Percentiles rank a stretch among this genome's conserved stretches.
Evolutionary conservation across 768 basidiomycete species (phyloP).

Genomic region (Termitomyces sp.): DNA sequence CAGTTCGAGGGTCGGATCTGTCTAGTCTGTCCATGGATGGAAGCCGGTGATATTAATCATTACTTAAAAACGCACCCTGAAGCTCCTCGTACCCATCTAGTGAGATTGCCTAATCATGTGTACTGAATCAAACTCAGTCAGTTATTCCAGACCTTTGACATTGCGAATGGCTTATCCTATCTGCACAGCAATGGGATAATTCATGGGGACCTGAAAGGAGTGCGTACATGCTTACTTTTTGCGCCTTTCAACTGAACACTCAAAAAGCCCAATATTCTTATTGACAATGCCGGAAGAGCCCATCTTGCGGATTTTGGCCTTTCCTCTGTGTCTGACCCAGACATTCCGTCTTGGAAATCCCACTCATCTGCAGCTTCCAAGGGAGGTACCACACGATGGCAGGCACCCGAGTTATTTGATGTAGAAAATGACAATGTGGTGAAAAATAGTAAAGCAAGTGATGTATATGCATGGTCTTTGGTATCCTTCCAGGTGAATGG

Average conservation of each 20-base stretch:
- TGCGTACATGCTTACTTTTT: too few relatives aligned
- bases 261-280: conserved; percentile 23
- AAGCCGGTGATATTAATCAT: not conserved
- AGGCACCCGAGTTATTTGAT: conserved; percentile 20
- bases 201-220: conserved; percentile 45
- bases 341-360: conserved; percentile 13
- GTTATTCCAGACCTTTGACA: not conserved
- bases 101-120: too few relatives aligned
- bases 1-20: not conserved
- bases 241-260: too few relatives aligned
- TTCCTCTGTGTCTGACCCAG: conserved; percentile 11
- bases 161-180: not conserved
- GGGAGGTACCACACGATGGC: conserved; percentile 18
- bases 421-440: conserved; percentile 7
- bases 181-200: conserved; percentile 18
- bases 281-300: conserved; percentile 13
- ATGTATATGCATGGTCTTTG: conserved; percentile 21
- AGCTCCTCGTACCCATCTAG: not conserved
- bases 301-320: conserved; percentile 24
- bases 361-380: conserved; percentile 6
- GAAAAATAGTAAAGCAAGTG: conserved; percentile 12
- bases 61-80: not conserved
- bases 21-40: not conserved
- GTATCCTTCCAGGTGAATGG: too few relatives aligned
- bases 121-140: too few relatives aligned